Evolutionary conservation across 2,329 filamentous ascomycete genomes (phyloP), one percentile per base, ranked within the genome.

Genomic region (Fusarium sp.): DNA sequence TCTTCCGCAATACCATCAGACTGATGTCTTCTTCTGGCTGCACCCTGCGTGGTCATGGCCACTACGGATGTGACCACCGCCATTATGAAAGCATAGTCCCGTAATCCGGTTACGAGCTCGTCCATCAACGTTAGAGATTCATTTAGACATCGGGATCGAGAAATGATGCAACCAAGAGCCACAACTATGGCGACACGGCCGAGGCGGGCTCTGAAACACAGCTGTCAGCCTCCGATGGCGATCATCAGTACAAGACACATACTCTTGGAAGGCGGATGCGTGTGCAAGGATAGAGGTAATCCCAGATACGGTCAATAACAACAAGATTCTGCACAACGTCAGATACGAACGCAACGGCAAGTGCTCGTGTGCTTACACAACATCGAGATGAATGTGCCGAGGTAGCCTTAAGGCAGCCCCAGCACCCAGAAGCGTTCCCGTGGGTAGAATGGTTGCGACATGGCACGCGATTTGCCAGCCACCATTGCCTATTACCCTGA

Each of bases 351-450:
- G 9, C 34, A 22, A 18, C 40, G 13, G 13, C 9, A 7, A 17
- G 18, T 14, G 14, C 45, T 44, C 38, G 8, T 38, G 22, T 22
- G 50, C 72, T 72, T 67, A 74, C 72, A 65, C 61, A 31, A 50
- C 58, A 40, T 64, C 55, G 15, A 66, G 39, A 26, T 52, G 44
- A 49, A 42, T 53, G 46, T 66, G 45, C 28, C 50, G 68, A 11
- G 68, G 55, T 40, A 69, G 40, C 26, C 22, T 58, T 28, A 74
- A 40, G 17, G 63, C 62, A 20, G 73, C 18, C 20, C 59, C 55
- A 40, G 72, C 46, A 58, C 67, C 70, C 28, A 62, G 57, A 10
- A 74, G 56, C 31, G 57, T 55, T 14, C 72, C 70, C 20, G 49
- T 57, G 22, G 72, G 60, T 39, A 72, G n/a, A 20, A 66, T 34